A percentile compares a stretch with the other conserved stretches of the same genome.
Evolutionary conservation across 257 asterid species (phyloP).

Genomic region (Primulina tabacum): DNA sequence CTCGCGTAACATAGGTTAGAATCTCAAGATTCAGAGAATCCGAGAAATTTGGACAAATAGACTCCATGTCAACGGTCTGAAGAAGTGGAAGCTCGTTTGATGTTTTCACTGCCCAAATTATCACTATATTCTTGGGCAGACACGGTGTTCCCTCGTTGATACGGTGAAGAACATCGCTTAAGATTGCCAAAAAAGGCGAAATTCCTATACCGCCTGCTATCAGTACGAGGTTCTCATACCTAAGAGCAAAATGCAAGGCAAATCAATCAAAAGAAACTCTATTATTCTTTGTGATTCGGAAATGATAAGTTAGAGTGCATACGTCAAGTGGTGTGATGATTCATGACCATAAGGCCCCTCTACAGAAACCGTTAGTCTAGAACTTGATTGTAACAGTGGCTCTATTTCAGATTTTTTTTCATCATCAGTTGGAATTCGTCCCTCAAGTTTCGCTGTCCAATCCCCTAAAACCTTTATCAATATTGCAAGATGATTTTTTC

Average conservation of each 20-base stretch:
- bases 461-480: slow-evolving; percentile 68
- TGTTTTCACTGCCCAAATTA: slow-evolving; percentile 77
- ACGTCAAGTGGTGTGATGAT: slow-evolving; percentile 74
- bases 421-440: slow-evolving; percentile 26
- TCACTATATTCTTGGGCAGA: slow-evolving; percentile 53
- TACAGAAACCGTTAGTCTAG: slow-evolving; percentile 52
- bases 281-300: background rate
- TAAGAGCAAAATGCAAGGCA: slow-evolving; percentile 22
- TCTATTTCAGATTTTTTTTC: slow-evolving; percentile 26
- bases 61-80: slow-evolving; percentile 56
- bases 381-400: slow-evolving; percentile 26
- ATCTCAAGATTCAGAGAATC: slow-evolving; percentile 57
- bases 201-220: slow-evolving; percentile 95
- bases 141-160: slow-evolving; percentile 54
- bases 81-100: slow-evolving; percentile 81
- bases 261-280: background rate
- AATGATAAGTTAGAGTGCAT: slow-evolving; percentile 17
- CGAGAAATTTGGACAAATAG: slow-evolving; percentile 53
- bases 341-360: slow-evolving; percentile 97
- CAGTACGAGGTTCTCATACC: slow-evolving; percentile 79
- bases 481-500: slow-evolving; percentile 49
- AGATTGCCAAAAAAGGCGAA: slow-evolving; percentile 77
- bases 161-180: slow-evolving; percentile 75
- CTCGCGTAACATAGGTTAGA: slow-evolving; percentile 74
- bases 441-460: slow-evolving; percentile 55